phyloP scores from a whole-genome alignment of 2,329 filamentous ascomycete genomes.

The Beauveria pseudobassiana region DNA sequence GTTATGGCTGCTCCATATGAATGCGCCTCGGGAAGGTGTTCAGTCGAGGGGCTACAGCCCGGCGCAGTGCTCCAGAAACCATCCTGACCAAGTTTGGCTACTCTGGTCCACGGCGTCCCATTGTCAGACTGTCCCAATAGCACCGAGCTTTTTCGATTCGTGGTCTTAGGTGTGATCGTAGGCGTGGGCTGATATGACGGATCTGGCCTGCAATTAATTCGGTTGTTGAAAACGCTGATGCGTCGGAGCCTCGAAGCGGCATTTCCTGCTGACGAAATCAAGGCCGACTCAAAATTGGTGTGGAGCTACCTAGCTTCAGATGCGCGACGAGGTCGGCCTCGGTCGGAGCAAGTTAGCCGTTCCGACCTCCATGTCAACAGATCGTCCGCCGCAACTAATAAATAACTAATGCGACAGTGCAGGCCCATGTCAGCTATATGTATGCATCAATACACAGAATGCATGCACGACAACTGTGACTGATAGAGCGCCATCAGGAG shows the following conservation, averaged over 20 bases:
- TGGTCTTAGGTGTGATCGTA: no score
- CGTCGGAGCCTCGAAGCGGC: background rate
- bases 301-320: slow-evolving; percentile 6
- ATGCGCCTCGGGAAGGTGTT: slow-evolving; percentile 23
- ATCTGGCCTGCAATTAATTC: background rate
- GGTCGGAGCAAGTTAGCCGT: slow-evolving; percentile 3
- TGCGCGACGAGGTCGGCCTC: slow-evolving; percentile 1
- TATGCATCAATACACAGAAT: background rate
- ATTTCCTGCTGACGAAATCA: slow-evolving; percentile 11
- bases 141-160: background rate
- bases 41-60: slow-evolving; percentile 41
- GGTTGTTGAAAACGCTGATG: background rate
- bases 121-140: background rate
- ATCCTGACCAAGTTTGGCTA: slow-evolving; percentile 29
- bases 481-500: background rate
- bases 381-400: background rate
- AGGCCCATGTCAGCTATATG: background rate
- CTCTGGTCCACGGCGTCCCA: slow-evolving; percentile 1
- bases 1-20: slow-evolving; percentile 18
- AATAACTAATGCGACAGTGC: background rate
- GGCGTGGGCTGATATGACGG: background rate
- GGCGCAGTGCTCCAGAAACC: slow-evolving; percentile 42
- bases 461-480: background rate
- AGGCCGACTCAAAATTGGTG: slow-evolving; percentile 7
- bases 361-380: background rate